These are phyloP conservation scores for Thuja plicata DNA, from an alignment of 83 land plant species.

Conservation along the genomic window DNA sequence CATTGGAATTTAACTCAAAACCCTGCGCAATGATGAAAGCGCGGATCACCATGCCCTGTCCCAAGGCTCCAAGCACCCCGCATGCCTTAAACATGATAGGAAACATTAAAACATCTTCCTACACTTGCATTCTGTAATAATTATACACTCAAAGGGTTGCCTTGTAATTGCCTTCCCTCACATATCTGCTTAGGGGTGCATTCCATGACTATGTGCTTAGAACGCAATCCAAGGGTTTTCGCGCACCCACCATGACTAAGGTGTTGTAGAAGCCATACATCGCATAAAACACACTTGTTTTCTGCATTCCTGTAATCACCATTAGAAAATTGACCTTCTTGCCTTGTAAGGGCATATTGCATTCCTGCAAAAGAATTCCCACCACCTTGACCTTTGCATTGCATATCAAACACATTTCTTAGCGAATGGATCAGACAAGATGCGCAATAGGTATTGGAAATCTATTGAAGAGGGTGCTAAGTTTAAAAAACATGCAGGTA, in stretches of 20 bases:
- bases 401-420: too few relatives aligned
- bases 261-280: constrained; percentile 34
- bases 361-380: constrained; percentile 7
- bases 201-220: not conserved
- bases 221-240: constrained; percentile 17
- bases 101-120: constrained; percentile 28
- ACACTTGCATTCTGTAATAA: constrained; percentile 13
- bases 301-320: not conserved
- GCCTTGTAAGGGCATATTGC: constrained; percentile 11
- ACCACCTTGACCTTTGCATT: not conserved
- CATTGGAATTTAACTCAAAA: constrained; percentile 20
- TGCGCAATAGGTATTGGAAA: not conserved
- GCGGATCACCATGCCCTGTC: constrained; percentile 34
- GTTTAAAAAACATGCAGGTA: too few relatives aligned
- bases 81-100: constrained; percentile 30
- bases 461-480: not conserved
- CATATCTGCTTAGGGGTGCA: too few relatives aligned
- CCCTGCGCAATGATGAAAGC: not conserved
- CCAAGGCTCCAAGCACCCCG: constrained; percentile 24
- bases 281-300: too few relatives aligned
- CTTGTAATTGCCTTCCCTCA: constrained; percentile 22
- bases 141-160: constrained; percentile 26
- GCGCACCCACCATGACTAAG: constrained; percentile 15
- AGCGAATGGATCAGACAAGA: too few relatives aligned
- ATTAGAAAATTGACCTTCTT: constrained; percentile 25